Base-by-base conservation (phyloP, 2,329 filamentous ascomycete species). In the Pseudocercospora crystallina region DNA sequence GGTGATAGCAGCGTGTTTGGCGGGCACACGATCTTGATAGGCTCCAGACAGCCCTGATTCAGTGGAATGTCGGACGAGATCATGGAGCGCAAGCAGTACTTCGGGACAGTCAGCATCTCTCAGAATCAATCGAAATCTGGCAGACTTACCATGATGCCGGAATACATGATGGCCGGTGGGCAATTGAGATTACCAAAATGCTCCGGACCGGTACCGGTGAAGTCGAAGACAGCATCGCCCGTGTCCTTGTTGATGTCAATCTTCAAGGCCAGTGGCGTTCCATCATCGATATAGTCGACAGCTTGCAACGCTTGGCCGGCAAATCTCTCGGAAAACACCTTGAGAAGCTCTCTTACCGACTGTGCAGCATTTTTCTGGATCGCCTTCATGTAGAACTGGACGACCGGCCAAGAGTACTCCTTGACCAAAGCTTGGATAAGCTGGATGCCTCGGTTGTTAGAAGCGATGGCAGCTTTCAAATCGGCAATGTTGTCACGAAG, bases 151-250 rank as follows among this genome's bases (percentile, higher is more conserved):
- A 94, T 92, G 64, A 92, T 90, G 43, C 87, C 88, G 36, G 82
- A 87, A 71, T 87, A 89, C 0, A 87, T 91, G 43, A 92, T 86
- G 3, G 88, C 88, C 68, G 89, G 80, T 0, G 56, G 42, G 38
- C 52, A 66, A 47, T 62, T 61, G 68, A 85, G 85, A 60, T 90
- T 90, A 39, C 78, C 79, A 42, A 63, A 70, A 2, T 60, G 61
- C 49, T 73, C 68, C 13, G 53, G 55, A 12, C 67, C 67, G 2
- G 72, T 74, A 13, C 72, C 71, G 0, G 67, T 69, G 57, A 74
- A 75, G 51, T 75, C 71, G 52, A 74, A 74, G 2, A 55, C 48
- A 1, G 69, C 68, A 17, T 54, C 55, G 0, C 70, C 71, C 30
- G 59, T 61, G 3, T 61, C 58, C 1, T 50, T 29, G 32, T 70